These are phyloP conservation scores for Bipolaris oryzae DNA, from an alignment of 2,329 filamentous ascomycete species.

Conservation along the genomic window DNA sequence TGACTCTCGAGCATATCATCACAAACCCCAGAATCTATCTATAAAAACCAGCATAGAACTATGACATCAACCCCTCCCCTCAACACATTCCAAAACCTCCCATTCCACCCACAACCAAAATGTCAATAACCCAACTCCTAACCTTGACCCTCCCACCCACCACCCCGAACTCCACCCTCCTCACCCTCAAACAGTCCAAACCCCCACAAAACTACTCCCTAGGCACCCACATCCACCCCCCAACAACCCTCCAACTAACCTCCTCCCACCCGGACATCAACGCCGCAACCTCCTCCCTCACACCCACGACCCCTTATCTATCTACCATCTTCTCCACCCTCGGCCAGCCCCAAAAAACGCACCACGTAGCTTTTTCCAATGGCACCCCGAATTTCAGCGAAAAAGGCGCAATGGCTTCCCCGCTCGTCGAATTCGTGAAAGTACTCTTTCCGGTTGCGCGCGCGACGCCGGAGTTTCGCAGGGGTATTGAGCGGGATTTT, in stretches of 20 bases:
- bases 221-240: slow-evolving; percentile 2
- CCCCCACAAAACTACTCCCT: slow-evolving; percentile 5
- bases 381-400: neutral
- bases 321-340: slow-evolving; percentile 1
- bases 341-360: slow-evolving; percentile 1
- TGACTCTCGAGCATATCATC: neutral
- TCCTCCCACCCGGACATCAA: slow-evolving; percentile 8
- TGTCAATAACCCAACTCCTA: slow-evolving; percentile 10
- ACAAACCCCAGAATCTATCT: neutral
- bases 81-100: neutral
- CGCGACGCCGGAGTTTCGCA: neutral
- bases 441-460: neutral
- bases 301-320: neutral
- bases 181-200: slow-evolving; percentile 9
- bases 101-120: neutral
- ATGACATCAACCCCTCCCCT: neutral
- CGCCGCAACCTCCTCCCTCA: neutral
- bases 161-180: neutral
- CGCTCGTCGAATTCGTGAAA: slow-evolving; percentile 11
- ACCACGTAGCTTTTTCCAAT: neutral
- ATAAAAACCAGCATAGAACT: neutral
- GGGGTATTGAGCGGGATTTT: neutral
- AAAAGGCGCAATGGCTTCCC: slow-evolving; percentile 1
- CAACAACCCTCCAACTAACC: slow-evolving; percentile 5
- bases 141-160: neutral